These are phyloP conservation scores for Chlorencoelia australis DNA, from an alignment of 2,329 filamentous ascomycete genomes.

Conservation along the genomic window DNA sequence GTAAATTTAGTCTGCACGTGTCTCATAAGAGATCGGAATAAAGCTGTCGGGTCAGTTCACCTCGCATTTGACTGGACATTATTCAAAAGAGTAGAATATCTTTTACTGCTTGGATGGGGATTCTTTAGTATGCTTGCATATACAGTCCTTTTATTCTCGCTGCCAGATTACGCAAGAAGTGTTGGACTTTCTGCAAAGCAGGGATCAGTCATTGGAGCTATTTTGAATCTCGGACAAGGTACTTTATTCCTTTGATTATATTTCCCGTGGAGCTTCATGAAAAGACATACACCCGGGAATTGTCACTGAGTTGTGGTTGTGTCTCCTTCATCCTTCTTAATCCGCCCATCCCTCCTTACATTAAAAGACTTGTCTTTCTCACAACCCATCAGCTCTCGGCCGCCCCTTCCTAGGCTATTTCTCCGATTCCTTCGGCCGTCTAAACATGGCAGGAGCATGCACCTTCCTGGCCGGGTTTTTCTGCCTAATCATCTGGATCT, in stretches of 20 bases:
- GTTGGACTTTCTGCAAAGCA: conserved; percentile 58
- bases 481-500: conserved; percentile 63
- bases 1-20: conserved; percentile 55
- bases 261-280: too few species aligned
- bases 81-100: conserved; percentile 51
- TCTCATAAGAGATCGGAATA: conserved; percentile 62
- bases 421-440: conserved; percentile 57
- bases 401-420: conserved; percentile 64
- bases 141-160: conserved; percentile 64
- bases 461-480: conserved; percentile 56
- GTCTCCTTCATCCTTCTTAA: too few species aligned
- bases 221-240: conserved; percentile 57
- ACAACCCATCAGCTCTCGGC: too few species aligned
- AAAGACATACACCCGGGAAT: too few species aligned
- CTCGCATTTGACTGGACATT: conserved; percentile 54
- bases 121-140: conserved; percentile 66
- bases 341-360: too few species aligned
- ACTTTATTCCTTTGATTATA: too few species aligned
- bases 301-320: too few species aligned
- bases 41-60: conserved; percentile 56
- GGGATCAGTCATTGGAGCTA: conserved; percentile 60
- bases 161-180: conserved; percentile 61
- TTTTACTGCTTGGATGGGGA: conserved; percentile 56
- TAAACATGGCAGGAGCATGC: conserved; percentile 60
- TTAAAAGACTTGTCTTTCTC: too few species aligned